Percentiles rank a stretch among this genome's conserved stretches.
phyloP scores from a whole-genome alignment of 306 rosid species.

The peach (Prunus persica) region Prunus_persica_NCBIv2 NC_034012.1:12439001-12439500 shows the following conservation, averaged over 20 bases:
- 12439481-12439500: too few relatives aligned
- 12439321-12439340: not conserved
- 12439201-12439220: not conserved
- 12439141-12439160: too few relatives aligned
- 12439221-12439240: not conserved
- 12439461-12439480: too few relatives aligned
- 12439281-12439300: not conserved
- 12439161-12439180: conserved; percentile 27
- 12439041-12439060: too few relatives aligned
- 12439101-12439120: conserved; percentile 6
- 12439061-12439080: too few relatives aligned
- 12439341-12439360: not conserved
- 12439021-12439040: not conserved
- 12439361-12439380: not conserved
- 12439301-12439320: not conserved
- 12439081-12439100: not conserved
- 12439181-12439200: not conserved
- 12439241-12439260: conserved; percentile 6
- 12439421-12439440: not conserved
- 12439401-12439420: not conserved
- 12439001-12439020: not conserved
- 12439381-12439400: not conserved
- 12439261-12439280: not conserved
- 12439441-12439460: too few relatives aligned
- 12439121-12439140: not conserved